These are phyloP conservation scores for Ambrosiella cleistominuta DNA, from an alignment of 2,329 filamentous ascomycete species.

Conservation along the genomic window DNA sequence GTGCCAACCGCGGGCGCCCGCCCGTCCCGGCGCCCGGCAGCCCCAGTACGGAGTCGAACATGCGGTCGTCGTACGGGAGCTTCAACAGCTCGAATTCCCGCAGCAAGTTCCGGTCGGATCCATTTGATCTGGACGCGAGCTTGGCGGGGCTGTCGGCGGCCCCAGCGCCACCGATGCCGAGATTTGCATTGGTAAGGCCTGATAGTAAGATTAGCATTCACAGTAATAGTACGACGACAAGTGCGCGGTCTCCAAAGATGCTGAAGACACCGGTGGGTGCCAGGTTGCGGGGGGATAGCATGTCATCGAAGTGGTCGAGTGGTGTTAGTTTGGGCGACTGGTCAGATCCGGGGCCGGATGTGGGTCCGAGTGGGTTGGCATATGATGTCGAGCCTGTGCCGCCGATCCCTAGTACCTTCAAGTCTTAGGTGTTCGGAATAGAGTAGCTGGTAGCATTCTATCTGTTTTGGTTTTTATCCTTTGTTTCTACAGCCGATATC, in stretches of 20 bases:
- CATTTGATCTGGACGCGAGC: constrained; percentile 40
- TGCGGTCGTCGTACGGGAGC: constrained; percentile 25
- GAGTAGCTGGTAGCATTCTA: background rate
- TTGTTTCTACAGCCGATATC: background rate
- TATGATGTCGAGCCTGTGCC: background rate
- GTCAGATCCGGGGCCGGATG: constrained; percentile 36
- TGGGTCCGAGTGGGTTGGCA: constrained; percentile 24
- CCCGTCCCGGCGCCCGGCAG: constrained; percentile 17
- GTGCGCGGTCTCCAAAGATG: constrained; percentile 15
- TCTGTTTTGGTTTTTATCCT: background rate
- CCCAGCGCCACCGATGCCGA: constrained; percentile 14
- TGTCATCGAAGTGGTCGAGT: constrained; percentile 27
- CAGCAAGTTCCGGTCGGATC: constrained; percentile 44
- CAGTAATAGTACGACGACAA: constrained; percentile 25
- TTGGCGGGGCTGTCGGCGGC: constrained; percentile 15
- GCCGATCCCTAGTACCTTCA: background rate
- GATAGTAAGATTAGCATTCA: constrained; percentile 17
- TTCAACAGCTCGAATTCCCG: constrained; percentile 27
- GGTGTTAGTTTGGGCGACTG: constrained; percentile 29
- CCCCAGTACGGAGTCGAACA: constrained; percentile 22
- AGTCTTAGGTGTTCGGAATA: background rate
- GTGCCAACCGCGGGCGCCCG: constrained; percentile 33
- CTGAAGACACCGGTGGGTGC: constrained; percentile 17
- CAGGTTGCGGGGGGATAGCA: constrained; percentile 24
- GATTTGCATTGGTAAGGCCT: constrained; percentile 15